These are phyloP conservation scores for Heliamphora exappendiculata DNA, from an alignment of 148 eudicot genomes.

Conservation along the genomic window DNA sequence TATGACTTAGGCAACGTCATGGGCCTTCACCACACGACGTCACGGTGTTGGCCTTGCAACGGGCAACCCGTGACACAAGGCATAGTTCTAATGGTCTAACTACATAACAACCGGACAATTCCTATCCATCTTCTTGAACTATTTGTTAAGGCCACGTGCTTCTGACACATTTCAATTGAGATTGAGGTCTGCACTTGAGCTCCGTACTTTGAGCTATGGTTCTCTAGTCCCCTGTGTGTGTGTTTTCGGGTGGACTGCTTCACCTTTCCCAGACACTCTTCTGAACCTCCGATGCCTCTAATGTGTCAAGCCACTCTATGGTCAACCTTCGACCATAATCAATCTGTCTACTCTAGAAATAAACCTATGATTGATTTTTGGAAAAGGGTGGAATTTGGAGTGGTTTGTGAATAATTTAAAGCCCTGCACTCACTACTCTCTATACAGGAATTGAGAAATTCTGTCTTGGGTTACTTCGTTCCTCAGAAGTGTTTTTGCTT, in stretches of 20 bases:
- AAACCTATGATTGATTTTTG: not conserved
- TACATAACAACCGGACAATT: too few relatives aligned
- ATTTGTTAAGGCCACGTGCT: too few relatives aligned
- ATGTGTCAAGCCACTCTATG: not conserved
- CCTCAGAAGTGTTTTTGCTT: slow-evolving; percentile 5
- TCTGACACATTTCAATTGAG: not conserved
- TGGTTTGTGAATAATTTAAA: not conserved
- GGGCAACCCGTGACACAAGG: too few relatives aligned
- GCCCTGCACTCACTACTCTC: not conserved
- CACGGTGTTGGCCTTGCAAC: too few relatives aligned
- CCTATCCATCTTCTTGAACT: too few relatives aligned
- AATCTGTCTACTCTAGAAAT: not conserved
- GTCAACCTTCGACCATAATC: not conserved
- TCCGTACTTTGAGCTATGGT: not conserved
- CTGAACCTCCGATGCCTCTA: not conserved
- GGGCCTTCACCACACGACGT: too few relatives aligned
- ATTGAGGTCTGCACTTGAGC: not conserved
- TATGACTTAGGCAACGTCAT: too few relatives aligned
- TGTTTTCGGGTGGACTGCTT: not conserved
- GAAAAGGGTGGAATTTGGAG: not conserved
- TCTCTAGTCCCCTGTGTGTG: not conserved
- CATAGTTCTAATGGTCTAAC: too few relatives aligned
- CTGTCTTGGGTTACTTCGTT: not conserved
- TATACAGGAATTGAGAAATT: not conserved
- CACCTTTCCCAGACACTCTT: not conserved